Conservation (phyloP, 1,284 basidiomycete species). For the Ustanciosporium gigantosporum region DNA sequence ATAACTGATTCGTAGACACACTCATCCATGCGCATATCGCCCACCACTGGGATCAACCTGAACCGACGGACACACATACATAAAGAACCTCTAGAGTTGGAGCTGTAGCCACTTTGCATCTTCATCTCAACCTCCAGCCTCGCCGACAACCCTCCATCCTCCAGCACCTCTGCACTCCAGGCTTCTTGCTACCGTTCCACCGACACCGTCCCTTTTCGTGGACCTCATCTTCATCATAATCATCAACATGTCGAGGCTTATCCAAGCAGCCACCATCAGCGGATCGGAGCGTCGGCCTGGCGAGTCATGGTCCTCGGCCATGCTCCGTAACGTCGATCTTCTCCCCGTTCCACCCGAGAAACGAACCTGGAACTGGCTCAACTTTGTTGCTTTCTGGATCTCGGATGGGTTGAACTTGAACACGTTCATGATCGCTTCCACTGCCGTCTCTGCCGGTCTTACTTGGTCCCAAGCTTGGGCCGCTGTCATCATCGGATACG, state of each 20-base stretch:
- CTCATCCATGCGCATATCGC: no score
- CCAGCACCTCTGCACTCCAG: no score
- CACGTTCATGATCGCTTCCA: conserved; percentile 42
- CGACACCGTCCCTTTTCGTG: no score
- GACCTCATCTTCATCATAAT: conserved; percentile 7
- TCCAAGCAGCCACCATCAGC: conserved; percentile 23
- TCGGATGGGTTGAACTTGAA: conserved; percentile 52
- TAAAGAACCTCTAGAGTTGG: no score
- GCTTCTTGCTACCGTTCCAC: no score
- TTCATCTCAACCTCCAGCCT: no score
- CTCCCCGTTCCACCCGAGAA: conserved; percentile 42
- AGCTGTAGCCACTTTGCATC: no score
- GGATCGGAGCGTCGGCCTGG: conserved; percentile 29
- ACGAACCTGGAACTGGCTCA: conserved; percentile 41
- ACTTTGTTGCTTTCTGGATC: conserved; percentile 55
- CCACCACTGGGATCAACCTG: no score
- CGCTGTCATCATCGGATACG: conserved; percentile 68
- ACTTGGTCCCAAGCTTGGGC: conserved; percentile 51
- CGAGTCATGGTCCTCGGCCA: conserved; percentile 19
- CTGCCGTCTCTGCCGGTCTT: conserved; percentile 36
- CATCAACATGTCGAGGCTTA: no score
- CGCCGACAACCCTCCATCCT: no score
- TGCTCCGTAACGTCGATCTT: conserved; percentile 47
- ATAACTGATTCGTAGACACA: no score
- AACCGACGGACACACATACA: no score